Conservation (phyloP, 768 basidiomycete species). For the Pilatotrama ljubarskyi region DNA sequence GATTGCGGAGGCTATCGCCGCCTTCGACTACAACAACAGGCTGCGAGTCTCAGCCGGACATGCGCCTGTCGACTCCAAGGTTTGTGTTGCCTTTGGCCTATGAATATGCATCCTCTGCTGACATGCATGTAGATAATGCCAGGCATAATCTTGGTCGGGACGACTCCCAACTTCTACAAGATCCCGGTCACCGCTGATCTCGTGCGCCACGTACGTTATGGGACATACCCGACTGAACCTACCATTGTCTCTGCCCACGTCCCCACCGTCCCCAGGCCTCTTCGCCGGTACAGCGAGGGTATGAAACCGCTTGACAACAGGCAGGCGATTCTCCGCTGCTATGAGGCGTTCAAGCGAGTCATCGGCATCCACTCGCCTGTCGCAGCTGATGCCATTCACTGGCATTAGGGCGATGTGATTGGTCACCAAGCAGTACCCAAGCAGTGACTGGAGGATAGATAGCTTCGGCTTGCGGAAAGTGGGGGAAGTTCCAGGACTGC, state of each 20-base stretch:
- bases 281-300: conserved; percentile 15
- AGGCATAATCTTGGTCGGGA: conserved; percentile 27
- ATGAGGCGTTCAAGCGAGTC: conserved; percentile 20
- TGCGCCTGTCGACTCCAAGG: neutral
- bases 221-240: conserved; percentile 12
- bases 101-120: neutral
- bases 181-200: conserved; percentile 27
- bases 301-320: conserved; percentile 25
- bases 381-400: too few relatives aligned
- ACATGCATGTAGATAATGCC: conserved; percentile 16
- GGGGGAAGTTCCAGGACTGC: too few relatives aligned
- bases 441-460: too few relatives aligned
- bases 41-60: neutral
- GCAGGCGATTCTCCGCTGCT: conserved; percentile 12
- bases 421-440: too few relatives aligned
- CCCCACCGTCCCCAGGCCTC: conserved; percentile 18
- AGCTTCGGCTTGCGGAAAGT: too few relatives aligned
- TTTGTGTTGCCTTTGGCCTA: neutral
- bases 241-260: conserved; percentile 21
- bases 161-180: conserved; percentile 29
- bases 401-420: too few relatives aligned
- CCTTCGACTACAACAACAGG: conserved; percentile 13
- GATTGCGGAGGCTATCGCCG: conserved; percentile 6
- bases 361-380: too few relatives aligned
- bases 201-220: conserved; percentile 5